A percentile compares a stretch with the other conserved stretches of the same genome.
These are phyloP conservation scores for Cryptococcus maquisensis DNA, from an alignment of 1,284 basidiomycete species.

Conservation along the genomic window DNA sequence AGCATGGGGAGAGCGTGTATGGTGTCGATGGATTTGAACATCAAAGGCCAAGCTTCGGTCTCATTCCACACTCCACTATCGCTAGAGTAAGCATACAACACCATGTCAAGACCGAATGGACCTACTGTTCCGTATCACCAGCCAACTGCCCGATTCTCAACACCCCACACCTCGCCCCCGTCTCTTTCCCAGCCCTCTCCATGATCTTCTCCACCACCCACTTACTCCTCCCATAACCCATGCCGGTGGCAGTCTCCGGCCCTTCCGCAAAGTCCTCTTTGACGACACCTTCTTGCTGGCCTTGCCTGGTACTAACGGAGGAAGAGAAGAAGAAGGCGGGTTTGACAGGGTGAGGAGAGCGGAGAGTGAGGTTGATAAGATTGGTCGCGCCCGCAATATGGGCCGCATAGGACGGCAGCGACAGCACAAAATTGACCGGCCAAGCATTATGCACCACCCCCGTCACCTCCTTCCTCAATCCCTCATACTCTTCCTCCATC, in stretches of 20 bases:
- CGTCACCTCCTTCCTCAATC: slow-evolving; percentile 49
- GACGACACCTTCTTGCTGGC: slow-evolving; percentile 22
- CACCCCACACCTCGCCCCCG: slow-evolving; percentile 47
- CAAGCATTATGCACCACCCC: slow-evolving; percentile 54
- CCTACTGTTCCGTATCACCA: slow-evolving; percentile 52
- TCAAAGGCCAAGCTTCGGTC: slow-evolving; percentile 55
- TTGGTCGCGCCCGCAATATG: slow-evolving; percentile 57
- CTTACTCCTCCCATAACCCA: slow-evolving; percentile 60
- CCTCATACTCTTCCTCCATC: slow-evolving; percentile 42
- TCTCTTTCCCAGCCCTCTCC: slow-evolving; percentile 45
- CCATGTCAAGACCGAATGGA: neutral
- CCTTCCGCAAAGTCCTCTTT: slow-evolving; percentile 29
- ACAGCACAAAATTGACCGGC: slow-evolving; percentile 46
- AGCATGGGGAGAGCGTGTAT: slow-evolving; percentile 53
- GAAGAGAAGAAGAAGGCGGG: slow-evolving; percentile 59
- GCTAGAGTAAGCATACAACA: slow-evolving; percentile 13
- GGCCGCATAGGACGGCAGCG: slow-evolving; percentile 54
- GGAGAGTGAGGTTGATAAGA: slow-evolving; percentile 56
- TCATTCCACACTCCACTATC: slow-evolving; percentile 58
- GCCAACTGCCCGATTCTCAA: slow-evolving; percentile 53
- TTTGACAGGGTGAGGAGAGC: slow-evolving; percentile 45
- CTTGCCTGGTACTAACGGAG: slow-evolving; percentile 52
- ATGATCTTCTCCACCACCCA: slow-evolving; percentile 62
- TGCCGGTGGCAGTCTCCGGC: slow-evolving; percentile 36
- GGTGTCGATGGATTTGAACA: slow-evolving; percentile 50